Conservation (phyloP, 495 filamentous ascomycete genomes). For the Durotheca rogersii region DNA sequence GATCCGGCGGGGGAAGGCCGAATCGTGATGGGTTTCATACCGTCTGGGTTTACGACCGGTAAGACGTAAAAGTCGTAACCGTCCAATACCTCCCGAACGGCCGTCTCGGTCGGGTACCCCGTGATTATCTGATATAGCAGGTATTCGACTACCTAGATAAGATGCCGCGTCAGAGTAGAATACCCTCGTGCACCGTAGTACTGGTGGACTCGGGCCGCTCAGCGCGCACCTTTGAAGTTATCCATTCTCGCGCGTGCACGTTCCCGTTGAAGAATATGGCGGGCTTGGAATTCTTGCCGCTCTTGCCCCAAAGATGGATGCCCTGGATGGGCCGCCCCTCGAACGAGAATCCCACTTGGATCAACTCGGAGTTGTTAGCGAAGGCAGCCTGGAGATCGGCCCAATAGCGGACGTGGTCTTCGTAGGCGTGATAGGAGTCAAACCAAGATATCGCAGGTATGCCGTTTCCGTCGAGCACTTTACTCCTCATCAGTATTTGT, state of each 20-base stretch:
- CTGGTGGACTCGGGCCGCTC: not conserved
- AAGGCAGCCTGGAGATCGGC: conserved; percentile 50
- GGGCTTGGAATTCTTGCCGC: conserved; percentile 55
- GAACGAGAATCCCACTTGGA: conserved; percentile 52
- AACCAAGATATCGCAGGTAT: conserved; percentile 51
- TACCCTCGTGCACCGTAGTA: no score
- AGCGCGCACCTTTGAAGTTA: conserved; percentile 49
- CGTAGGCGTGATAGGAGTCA: conserved; percentile 57
- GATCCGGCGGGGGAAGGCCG: not conserved
- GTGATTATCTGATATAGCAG: conserved; percentile 55
- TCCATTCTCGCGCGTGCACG: conserved; percentile 67
- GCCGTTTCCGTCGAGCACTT: conserved; percentile 19
- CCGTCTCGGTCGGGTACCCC: conserved; percentile 44
- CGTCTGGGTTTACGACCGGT: conserved; percentile 64
- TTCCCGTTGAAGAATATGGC: conserved; percentile 62
- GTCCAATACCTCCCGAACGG: conserved; percentile 49
- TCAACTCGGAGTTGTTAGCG: conserved; percentile 53
- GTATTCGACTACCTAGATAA: conserved; percentile 52
- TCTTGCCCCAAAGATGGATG: conserved; percentile 59
- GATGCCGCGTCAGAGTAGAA: not conserved
- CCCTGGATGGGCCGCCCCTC: conserved; percentile 56
- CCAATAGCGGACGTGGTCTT: conserved; percentile 56
- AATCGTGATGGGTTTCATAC: conserved; percentile 40
- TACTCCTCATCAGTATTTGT: conserved; percentile 4
- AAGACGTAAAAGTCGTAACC: conserved; percentile 66